These are phyloP conservation scores for Monosporozyma yasuniensis DNA, from an alignment of 805 yeast species.

Conservation along the genomic window DNA sequence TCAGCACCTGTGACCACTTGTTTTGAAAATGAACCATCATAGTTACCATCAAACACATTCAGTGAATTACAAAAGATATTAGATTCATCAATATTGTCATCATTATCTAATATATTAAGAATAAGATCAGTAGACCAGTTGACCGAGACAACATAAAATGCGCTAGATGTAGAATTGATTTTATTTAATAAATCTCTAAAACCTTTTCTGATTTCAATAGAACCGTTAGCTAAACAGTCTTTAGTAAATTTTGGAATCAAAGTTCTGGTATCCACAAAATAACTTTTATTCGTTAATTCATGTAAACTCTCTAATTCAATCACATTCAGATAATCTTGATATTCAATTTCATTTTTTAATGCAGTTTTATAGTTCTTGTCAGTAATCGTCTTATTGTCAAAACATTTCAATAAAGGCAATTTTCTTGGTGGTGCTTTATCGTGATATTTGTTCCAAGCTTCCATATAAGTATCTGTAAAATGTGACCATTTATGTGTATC, in stretches of 20 bases:
- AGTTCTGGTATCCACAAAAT: constrained; percentile 5
- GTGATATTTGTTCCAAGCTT: constrained; percentile 9
- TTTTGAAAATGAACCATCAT: constrained; percentile 21
- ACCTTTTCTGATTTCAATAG: constrained; percentile 9
- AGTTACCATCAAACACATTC: constrained; percentile 8
- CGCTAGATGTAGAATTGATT: constrained; percentile 1
- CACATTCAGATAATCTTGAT: constrained; percentile 9
- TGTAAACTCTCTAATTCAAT: constrained; percentile 21
- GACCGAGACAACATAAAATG: constrained; percentile 20
- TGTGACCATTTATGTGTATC: constrained; percentile 20
- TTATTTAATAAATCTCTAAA: constrained; percentile 9
- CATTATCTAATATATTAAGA: constrained; percentile 8
- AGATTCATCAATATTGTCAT: neutral
- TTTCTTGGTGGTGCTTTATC: constrained; percentile 5
- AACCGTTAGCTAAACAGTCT: neutral
- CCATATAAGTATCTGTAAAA: constrained; percentile 18
- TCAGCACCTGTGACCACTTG: constrained; percentile 23
- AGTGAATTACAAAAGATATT: constrained; percentile 22
- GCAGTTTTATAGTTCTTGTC: constrained; percentile 7
- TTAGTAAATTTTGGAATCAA: constrained; percentile 11
- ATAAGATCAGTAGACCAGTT: constrained; percentile 29
- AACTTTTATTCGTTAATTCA: constrained; percentile 12
- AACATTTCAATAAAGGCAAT: constrained; percentile 9
- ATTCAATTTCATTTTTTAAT: constrained; percentile 15
- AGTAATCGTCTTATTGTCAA: neutral